Evolutionary conservation across 495 filamentous ascomycete genomes (phyloP), one percentile per base, ranked within the genome.

Genomic region (Penicillium turbatum): DNA sequence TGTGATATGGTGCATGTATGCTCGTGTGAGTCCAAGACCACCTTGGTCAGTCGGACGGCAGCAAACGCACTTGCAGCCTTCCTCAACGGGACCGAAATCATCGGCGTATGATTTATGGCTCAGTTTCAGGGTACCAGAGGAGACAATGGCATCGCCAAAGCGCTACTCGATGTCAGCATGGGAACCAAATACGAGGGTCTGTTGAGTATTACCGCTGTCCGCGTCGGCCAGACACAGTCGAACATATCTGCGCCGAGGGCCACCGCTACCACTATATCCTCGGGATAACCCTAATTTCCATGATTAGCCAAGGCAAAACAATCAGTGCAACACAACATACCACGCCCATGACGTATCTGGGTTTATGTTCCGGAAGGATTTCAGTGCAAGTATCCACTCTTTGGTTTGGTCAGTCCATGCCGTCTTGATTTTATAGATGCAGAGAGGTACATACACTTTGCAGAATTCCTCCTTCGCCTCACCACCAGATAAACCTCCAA

Each of bases 161-260:
- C 93, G 84, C 72, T 51, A 44, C 4, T 53, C 34, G 26, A 24
- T 32, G 17, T 48, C 2, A 46, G 41, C 34, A 48, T 1, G 2
- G 27, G 26, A 15, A 46, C 5, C 3, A 3, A 8, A 16, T 2
- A 0, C 1, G 4, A 34, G n/a, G 5, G 9, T 49, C 27, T 1
- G 7, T 11, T 12, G 48, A 38, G 11, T 61, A 72, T 61, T 73
- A 82, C 83, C 11, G 95, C 93, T 21, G 93, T 97, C 36, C 93
- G 80, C 21, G 93, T 98, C 7, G 92, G 95, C 95, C 95, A 98
- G 6, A 97, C 93, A 63, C 95, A 98, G 73, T 98, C 93, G 68
- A 98, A 98, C 95, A 98, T 97, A 66, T 98, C 93, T 19, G 95
- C 93, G 5, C 93, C 93, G 5, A 98, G 80, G 10, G 93, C 93